phyloP scores from a whole-genome alignment of 257 asterid species.

The Solanum pennellii region DNA sequence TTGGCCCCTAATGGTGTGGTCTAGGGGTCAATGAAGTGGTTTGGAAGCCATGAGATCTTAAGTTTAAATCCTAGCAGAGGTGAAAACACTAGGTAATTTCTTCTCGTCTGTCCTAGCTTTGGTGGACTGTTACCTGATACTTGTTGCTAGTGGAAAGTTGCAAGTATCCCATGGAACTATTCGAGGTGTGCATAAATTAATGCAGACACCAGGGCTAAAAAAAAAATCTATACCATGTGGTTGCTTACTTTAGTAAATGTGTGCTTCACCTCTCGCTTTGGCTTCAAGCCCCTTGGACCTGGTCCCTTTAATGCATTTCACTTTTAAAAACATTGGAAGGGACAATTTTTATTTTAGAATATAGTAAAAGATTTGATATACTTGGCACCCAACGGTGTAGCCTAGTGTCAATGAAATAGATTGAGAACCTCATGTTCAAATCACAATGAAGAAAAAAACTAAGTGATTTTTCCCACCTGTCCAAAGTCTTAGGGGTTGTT shows the following conservation, averaged over 20 bases:
- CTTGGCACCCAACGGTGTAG: neutral
- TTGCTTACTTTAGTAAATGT: neutral
- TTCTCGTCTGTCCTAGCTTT: neutral
- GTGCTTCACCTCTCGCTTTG: neutral
- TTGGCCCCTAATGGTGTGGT: neutral
- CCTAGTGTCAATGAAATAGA: neutral
- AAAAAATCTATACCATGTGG: neutral
- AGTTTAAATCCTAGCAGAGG: neutral
- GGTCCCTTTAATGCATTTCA: neutral
- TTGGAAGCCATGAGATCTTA: neutral
- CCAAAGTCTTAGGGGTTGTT: neutral
- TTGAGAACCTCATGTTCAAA: neutral
- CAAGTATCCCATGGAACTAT: neutral
- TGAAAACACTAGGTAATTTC: neutral
- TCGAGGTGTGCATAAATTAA: neutral
- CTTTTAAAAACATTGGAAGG: neutral
- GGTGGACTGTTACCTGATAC: neutral
- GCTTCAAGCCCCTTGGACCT: neutral
- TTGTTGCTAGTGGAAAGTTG: too few relatives aligned
- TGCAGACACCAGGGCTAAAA: neutral
- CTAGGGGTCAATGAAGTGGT: neutral
- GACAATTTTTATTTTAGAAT: neutral
- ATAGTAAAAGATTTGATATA: neutral
- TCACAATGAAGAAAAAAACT: neutral
- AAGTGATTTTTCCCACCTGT: neutral